Evolutionary conservation across 306 rosid species (phyloP).

Genomic region (Geum urbanum): DNA sequence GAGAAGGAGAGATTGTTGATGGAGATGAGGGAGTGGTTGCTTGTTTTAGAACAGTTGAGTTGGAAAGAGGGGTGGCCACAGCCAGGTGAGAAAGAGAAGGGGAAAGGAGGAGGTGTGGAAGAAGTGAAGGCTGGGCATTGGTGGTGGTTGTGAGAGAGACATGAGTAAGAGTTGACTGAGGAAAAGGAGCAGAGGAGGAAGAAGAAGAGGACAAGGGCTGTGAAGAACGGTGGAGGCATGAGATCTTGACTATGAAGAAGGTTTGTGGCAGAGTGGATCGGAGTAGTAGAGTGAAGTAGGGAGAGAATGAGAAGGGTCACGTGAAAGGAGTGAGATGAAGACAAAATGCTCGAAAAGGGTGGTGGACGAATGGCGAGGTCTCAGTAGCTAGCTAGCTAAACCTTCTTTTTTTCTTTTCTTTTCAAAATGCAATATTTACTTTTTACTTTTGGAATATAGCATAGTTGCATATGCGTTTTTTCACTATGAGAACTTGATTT

Average conservation of each 20-base stretch:
- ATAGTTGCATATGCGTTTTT: background rate
- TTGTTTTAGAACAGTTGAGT: slow-evolving; percentile 43
- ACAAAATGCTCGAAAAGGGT: background rate
- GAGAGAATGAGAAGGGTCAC: background rate
- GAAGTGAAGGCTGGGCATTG: slow-evolving; percentile 59
- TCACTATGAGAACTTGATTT: no score
- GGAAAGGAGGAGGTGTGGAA: slow-evolving; percentile 41
- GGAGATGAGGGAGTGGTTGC: slow-evolving; percentile 46
- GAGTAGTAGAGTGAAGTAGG: background rate
- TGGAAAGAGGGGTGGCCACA: slow-evolving; percentile 95
- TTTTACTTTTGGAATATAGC: background rate
- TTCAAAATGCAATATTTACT: background rate
- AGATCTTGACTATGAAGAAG: slow-evolving; percentile 1
- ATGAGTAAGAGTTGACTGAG: slow-evolving; percentile 22
- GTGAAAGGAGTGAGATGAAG: slow-evolving; percentile 4
- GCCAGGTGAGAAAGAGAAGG: slow-evolving; percentile 66
- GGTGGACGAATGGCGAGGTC: background rate
- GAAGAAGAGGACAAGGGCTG: background rate
- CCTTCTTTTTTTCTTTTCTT: background rate
- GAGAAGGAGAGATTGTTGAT: slow-evolving; percentile 64
- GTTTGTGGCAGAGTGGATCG: no score
- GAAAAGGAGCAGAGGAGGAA: background rate
- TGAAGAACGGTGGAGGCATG: slow-evolving; percentile 20
- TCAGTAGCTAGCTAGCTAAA: no score
- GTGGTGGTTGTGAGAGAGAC: slow-evolving; percentile 24